These are phyloP conservation scores for Hysterangium stoloniferum DNA, from an alignment of 768 basidiomycete genomes.

Conservation along the genomic window DNA sequence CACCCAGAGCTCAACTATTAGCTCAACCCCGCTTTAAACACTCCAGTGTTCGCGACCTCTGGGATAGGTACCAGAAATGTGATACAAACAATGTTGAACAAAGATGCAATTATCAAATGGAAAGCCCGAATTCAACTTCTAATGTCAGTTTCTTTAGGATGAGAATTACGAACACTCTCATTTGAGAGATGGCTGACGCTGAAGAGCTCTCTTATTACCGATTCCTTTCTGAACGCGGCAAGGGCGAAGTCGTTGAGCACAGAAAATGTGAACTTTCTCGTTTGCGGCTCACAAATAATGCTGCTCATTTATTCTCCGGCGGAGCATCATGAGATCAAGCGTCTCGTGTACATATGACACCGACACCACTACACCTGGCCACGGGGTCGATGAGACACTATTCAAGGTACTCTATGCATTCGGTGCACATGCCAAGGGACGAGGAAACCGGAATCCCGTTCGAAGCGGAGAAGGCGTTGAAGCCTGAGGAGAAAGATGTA, in stretches of 20 bases:
- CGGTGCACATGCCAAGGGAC: background rate
- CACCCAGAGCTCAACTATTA: no score
- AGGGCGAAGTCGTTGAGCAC: background rate
- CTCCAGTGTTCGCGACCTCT: conserved; percentile 1
- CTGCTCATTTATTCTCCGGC: background rate
- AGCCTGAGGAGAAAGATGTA: background rate
- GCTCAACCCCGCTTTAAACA: no score
- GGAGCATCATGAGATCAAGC: conserved; percentile 3
- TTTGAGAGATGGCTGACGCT: conserved; percentile 3
- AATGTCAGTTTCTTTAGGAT: background rate
- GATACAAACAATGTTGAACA: background rate
- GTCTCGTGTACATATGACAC: conserved; percentile 1
- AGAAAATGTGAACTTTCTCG: background rate
- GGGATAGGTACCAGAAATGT: background rate
- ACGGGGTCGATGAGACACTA: background rate
- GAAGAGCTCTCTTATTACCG: background rate
- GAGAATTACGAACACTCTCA: conserved; percentile 5
- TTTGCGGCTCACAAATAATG: background rate
- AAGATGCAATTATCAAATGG: no score
- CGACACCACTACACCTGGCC: background rate
- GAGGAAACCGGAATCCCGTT: background rate
- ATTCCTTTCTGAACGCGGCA: background rate
- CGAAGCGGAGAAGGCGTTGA: background rate
- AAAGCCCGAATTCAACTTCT: no score
- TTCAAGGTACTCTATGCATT: background rate